Evolutionary conservation across 106 monocot species (phyloP), one percentile per base, ranked within the genome.

Genomic region (Acanthochlamys bracteata): DNA sequence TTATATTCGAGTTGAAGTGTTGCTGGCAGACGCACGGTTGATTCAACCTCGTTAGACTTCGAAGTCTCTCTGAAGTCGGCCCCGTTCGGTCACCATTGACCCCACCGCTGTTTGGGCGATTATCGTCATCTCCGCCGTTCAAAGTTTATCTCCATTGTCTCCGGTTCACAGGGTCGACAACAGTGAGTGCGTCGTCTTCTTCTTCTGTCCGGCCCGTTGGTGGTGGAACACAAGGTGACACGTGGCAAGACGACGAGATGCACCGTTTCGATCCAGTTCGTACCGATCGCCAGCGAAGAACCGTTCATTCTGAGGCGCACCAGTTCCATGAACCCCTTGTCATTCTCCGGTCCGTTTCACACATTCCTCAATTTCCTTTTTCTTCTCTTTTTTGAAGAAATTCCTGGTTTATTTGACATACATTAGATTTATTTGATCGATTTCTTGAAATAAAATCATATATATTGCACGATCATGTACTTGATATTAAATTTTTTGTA

Each of bases 231-330:
- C 64, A 21, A 41, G 64, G 42, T 49, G 53, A 17, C 61, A 59
- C 27, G 67, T 68, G 53, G 74, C 55, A 4, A 10, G 19, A 16
- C n/a, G 10, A 40, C 6, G 57, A 60, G 61, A 51, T 15, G 74
- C 17, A 17, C 90, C 82, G 7, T 24, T 1, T 90, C 82, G 66
- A 66, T 95, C 26, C 74, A 81, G 57, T 83, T 98, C 25, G 70
- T 76, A 26, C 78, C 71, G 2, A 62, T 98, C 56, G 65, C 42
- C 55, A 69, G 74, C 62, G 88, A 91, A 74, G 74, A 78, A 71
- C 84, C 76, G 67, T 88, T 98, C 67, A 80, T 91, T 61, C 77
- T 7, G 85, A 88, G 63, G 90, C 90, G 12, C 76, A 88, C 61
- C 77, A 71, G 76, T 49, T 61, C 43, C 83, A 74, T 62, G 78